These are phyloP conservation scores for Ceratocystis eucalypticola DNA, from an alignment of 2,329 filamentous ascomycete species.

Conservation along the genomic window DNA sequence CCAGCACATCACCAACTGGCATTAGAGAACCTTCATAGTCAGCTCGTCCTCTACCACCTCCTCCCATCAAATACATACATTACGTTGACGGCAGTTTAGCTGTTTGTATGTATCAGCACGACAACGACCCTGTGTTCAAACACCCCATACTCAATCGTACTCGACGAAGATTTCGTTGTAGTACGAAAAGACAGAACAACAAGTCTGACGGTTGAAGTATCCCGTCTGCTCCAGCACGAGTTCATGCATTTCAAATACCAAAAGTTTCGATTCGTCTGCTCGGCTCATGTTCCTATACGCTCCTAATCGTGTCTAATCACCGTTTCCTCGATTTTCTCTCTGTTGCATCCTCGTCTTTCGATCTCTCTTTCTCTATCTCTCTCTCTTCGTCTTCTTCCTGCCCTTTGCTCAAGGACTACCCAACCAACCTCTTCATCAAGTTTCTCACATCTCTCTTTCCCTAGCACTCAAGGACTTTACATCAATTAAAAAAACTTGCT, in stretches of 20 bases:
- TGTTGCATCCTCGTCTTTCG: slow-evolving; percentile 21
- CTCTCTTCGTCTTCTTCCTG: slow-evolving; percentile 15
- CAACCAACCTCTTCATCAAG: neutral
- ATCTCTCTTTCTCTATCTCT: slow-evolving; percentile 16
- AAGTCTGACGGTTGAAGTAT: slow-evolving; percentile 71
- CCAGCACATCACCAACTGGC: slow-evolving; percentile 10
- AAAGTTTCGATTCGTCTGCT: slow-evolving; percentile 34
- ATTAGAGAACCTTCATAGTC: slow-evolving; percentile 3
- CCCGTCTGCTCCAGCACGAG: slow-evolving; percentile 38
- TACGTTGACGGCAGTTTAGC: slow-evolving; percentile 22
- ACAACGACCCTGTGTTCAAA: slow-evolving; percentile 78
- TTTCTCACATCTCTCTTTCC: neutral
- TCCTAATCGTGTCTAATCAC: slow-evolving; percentile 20
- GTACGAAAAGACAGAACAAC: slow-evolving; percentile 18
- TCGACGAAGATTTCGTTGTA: slow-evolving; percentile 18
- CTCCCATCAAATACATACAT: slow-evolving; percentile 19
- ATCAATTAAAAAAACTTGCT: slow-evolving; percentile 25
- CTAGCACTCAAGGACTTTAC: slow-evolving; percentile 10
- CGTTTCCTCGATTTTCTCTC: slow-evolving; percentile 25
- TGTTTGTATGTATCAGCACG: slow-evolving; percentile 95
- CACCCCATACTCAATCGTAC: slow-evolving; percentile 48
- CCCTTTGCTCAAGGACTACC: neutral
- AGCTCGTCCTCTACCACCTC: slow-evolving; percentile 10
- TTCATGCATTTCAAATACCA: slow-evolving; percentile 41
- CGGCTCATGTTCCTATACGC: slow-evolving; percentile 23